These are phyloP conservation scores for Penicillium desertorum DNA, from an alignment of 495 filamentous ascomycete genomes.

Conservation along the genomic window DNA sequence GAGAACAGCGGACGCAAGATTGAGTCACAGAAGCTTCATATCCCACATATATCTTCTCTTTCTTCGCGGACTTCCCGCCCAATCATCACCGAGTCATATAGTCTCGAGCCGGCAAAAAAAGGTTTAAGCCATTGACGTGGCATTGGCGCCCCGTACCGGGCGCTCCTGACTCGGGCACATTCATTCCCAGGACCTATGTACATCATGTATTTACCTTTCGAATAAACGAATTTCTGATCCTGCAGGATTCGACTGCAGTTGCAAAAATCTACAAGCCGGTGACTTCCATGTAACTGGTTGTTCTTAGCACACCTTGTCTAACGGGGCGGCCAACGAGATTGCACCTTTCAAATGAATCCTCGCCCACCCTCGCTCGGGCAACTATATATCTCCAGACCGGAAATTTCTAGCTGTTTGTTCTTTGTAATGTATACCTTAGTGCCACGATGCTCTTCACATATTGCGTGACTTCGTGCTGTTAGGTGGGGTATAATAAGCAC, in stretches of 20 bases:
- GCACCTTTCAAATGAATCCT: not conserved
- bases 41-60: not conserved
- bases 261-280: not conserved
- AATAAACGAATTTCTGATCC: not conserved
- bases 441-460: not conserved
- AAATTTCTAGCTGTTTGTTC: not conserved
- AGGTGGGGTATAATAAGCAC: conserved; percentile 1
- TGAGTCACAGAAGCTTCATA: conserved; percentile 1
- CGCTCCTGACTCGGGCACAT: not conserved
- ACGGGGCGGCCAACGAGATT: not conserved
- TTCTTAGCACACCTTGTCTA: not conserved
- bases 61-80: not conserved
- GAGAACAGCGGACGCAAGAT: conserved; percentile 5
- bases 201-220: not conserved
- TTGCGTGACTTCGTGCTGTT: not conserved
- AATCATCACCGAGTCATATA: not conserved
- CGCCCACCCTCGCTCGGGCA: not conserved
- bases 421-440: not conserved
- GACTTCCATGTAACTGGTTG: not conserved
- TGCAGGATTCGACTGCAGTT: not conserved
- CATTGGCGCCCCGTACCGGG: not conserved
- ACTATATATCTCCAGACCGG: not conserved
- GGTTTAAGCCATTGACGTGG: not conserved
- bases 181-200: not conserved
- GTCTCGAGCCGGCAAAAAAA: not conserved